phyloP scores from a whole-genome alignment of 2,329 filamentous ascomycete genomes.

The Colletotrichum somersetense region DNA sequence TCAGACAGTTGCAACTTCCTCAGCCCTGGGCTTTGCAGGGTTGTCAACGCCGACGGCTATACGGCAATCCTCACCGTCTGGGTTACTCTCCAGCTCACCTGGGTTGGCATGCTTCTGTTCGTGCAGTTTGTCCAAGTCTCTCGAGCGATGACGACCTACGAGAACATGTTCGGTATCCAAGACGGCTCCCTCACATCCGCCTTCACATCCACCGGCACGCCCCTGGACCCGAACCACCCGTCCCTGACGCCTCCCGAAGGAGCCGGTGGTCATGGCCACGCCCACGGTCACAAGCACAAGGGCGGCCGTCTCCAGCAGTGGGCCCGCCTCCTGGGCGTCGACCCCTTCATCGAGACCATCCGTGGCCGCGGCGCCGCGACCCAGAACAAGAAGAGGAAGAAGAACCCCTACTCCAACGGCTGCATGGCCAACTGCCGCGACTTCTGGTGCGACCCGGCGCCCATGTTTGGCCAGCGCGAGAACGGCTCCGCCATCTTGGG shows the following conservation, averaged over 20 bases:
- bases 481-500: slow-evolving; percentile 82
- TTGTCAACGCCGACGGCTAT: slow-evolving; percentile 85
- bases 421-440: slow-evolving; percentile 91
- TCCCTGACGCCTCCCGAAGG: slow-evolving; percentile 68
- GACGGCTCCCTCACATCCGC: slow-evolving; percentile 76
- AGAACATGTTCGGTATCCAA: slow-evolving; percentile 90
- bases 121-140: slow-evolving; percentile 95
- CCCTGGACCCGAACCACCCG: slow-evolving; percentile 75
- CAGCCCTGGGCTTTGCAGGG: slow-evolving; percentile 78
- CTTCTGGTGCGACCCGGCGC: slow-evolving; percentile 93
- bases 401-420: slow-evolving; percentile 89
- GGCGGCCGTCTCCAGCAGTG: slow-evolving; percentile 81
- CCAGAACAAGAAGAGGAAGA: slow-evolving; percentile 65
- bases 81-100: slow-evolving; percentile 86
- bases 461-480: slow-evolving; percentile 81
- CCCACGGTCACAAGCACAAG: slow-evolving; percentile 66
- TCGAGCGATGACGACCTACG: slow-evolving; percentile 93
- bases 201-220: slow-evolving; percentile 82
- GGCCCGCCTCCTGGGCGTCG: slow-evolving; percentile 88
- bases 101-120: slow-evolving; percentile 96
- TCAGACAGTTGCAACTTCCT: slow-evolving; percentile 79
- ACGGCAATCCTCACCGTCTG: slow-evolving; percentile 84
- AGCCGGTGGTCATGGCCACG: slow-evolving; percentile 50
- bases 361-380: slow-evolving; percentile 82
- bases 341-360: slow-evolving; percentile 93